phyloP scores from a whole-genome alignment of 225 moss, liverwort and hornwort genomes.

The Neckera pumila region DNA sequence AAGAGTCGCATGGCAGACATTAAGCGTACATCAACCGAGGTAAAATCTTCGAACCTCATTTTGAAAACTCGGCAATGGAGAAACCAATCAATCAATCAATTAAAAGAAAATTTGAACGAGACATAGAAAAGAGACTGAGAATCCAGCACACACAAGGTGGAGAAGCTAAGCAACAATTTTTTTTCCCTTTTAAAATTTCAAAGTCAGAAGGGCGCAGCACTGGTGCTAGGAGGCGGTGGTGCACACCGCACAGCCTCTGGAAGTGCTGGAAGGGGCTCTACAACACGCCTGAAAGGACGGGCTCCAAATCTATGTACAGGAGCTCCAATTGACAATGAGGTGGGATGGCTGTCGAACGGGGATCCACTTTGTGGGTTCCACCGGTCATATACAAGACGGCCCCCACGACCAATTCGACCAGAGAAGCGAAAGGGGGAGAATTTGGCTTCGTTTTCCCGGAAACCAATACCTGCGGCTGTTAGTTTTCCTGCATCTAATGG shows the following conservation, averaged over 20 bases:
- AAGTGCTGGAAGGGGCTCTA: conserved; percentile 19
- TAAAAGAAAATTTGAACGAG: background rate
- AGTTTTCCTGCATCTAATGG: conserved; percentile 87
- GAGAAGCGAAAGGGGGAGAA: conserved; percentile 49
- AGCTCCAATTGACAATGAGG: conserved; percentile 44
- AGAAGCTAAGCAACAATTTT: background rate
- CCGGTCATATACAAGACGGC: conserved; percentile 97
- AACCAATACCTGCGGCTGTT: conserved; percentile 62
- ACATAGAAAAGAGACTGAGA: background rate
- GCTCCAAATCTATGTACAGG: conserved; percentile 76
- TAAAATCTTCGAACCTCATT: conserved; percentile 19
- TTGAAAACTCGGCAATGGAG: background rate
- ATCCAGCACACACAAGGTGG: background rate
- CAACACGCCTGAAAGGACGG: conserved; percentile 59
- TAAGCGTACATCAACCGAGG: conserved; percentile 63
- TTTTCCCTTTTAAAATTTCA: background rate
- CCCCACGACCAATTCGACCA: conserved; percentile 92
- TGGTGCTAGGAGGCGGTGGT: conserved; percentile 28
- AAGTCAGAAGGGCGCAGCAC: conserved; percentile 34
- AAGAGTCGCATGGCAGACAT: conserved; percentile 54
- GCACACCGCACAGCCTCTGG: conserved; percentile 18
- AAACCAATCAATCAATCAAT: background rate
- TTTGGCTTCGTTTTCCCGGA: conserved; percentile 47
- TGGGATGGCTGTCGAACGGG: conserved; percentile 57
- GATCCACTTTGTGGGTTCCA: conserved; percentile 78